Evolutionary conservation across 441 rosid species (phyloP).

Genomic region (Hura crepitans): DNA sequence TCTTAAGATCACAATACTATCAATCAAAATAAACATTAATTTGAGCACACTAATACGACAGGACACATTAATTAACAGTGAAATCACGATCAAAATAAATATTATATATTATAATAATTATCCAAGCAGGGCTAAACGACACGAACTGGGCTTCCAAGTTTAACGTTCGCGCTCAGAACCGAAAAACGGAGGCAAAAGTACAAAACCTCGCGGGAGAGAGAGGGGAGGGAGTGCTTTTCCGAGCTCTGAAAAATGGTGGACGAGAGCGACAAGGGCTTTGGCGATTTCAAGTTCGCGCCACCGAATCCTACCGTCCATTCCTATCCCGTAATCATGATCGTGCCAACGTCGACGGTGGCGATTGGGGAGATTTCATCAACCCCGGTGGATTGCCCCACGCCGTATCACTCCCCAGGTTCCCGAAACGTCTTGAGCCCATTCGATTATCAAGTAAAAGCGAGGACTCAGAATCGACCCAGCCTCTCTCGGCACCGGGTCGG

Average conservation of each 20-base stretch:
- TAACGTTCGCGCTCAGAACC: conserved; percentile 24
- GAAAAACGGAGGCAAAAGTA: background rate
- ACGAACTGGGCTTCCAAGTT: background rate
- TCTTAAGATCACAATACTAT: too few relatives aligned
- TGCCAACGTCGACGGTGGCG: conserved; percentile 36
- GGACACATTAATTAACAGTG: too few relatives aligned
- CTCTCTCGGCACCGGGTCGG: conserved; percentile 29
- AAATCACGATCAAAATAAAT: too few relatives aligned
- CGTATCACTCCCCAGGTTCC: conserved; percentile 28
- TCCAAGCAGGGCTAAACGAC: too few relatives aligned
- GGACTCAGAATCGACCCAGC: conserved; percentile 24
- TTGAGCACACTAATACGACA: too few relatives aligned
- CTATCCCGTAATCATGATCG: conserved; percentile 29
- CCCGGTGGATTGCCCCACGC: conserved; percentile 28
- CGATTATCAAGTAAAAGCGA: conserved; percentile 7
- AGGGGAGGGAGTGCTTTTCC: background rate
- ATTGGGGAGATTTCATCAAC: conserved; percentile 67
- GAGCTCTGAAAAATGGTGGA: conserved; percentile 26
- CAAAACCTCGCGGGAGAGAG: background rate
- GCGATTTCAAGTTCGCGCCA: conserved; percentile 42
- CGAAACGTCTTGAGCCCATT: conserved; percentile 21
- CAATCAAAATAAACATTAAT: too few relatives aligned
- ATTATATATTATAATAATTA: too few relatives aligned
- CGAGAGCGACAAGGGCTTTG: conserved; percentile 42
- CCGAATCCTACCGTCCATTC: conserved; percentile 18